Evolutionary conservation across 441 rosid species (phyloP).

Genomic region (Metrosideros polymorpha): DNA sequence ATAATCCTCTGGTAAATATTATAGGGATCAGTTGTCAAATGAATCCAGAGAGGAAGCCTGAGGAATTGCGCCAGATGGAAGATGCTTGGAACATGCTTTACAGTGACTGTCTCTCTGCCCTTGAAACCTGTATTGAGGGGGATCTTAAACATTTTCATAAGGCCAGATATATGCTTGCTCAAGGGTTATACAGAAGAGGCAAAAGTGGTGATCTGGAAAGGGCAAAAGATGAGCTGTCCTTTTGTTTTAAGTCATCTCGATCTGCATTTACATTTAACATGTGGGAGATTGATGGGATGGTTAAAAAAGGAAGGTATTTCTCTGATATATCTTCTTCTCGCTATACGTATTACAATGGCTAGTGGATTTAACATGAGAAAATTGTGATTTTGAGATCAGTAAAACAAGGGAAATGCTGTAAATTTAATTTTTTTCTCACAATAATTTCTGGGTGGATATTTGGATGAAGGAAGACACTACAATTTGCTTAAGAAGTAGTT

Average conservation of each 20-base stretch:
- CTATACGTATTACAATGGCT: not conserved
- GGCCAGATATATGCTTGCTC: slow-evolving; percentile 97
- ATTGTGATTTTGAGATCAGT: not conserved
- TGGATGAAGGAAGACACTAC: not conserved
- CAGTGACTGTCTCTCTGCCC: slow-evolving; percentile 83
- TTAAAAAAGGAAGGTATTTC: slow-evolving; percentile 85
- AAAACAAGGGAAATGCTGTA: not conserved
- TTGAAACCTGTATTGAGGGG: slow-evolving; percentile 89
- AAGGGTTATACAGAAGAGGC: slow-evolving; percentile 77
- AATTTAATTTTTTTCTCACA: not conserved
- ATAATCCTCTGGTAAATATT: slow-evolving; percentile 25
- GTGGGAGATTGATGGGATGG: slow-evolving; percentile 99
- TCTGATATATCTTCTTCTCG: not conserved
- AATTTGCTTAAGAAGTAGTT: not conserved
- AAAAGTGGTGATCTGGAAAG: slow-evolving; percentile 74
- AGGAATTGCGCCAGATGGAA: slow-evolving; percentile 48
- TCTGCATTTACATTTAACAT: slow-evolving; percentile 93
- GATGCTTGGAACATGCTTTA: slow-evolving; percentile 84
- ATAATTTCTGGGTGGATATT: not conserved
- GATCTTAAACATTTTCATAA: slow-evolving; percentile 99
- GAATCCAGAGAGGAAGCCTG: slow-evolving; percentile 25
- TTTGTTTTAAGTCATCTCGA: slow-evolving; percentile 94
- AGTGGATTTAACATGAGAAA: not conserved
- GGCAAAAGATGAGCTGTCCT: slow-evolving; percentile 95
- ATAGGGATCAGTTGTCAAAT: slow-evolving; percentile 31